Base-by-base conservation (phyloP, 495 filamentous ascomycete genomes). In the Hypoxylon fragiforme region DNA sequence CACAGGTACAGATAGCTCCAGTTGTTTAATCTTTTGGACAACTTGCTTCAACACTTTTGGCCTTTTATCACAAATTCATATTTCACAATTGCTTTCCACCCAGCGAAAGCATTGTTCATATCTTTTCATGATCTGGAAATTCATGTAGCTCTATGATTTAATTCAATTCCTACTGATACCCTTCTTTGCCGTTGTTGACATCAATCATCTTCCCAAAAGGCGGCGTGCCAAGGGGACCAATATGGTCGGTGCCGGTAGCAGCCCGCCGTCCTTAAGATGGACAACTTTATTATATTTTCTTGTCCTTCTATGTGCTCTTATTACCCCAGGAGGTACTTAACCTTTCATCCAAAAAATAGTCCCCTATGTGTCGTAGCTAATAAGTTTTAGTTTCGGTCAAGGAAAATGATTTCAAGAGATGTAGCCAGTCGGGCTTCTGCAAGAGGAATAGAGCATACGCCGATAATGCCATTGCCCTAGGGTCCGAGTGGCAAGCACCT, bases 381-480 rank as follows among this genome's bases (percentile, higher is more conserved):
- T 46, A 49, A 11, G 24, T 37, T 58, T 18, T 66, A 94, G 91
- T 83, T 46, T 73, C 80, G 62, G 95, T 98, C 14, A 97, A 98
- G 73, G 87, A 96, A 60, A 87, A 95, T 60, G 90, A 92, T 62
- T 97, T 97, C 80, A 98, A 97, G 65, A 96, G 85, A 53, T 98
- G 94, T 74, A 73, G 82, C 30, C 94, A 98, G 69, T 91, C 92
- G 0, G 94, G 94, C 48, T 98, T 97, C 77, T 97, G 95, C 72
- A 90, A 88, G 66, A 90, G 94, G 49, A 97, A 96, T 70, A 85
- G 92, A 66, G 88, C 84, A 20, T 89, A 86, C 65, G 95, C 95
- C 53, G 91, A 97, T 67, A 77, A 82, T 44, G 91, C 81, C 46
- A 71, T 81, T 31, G 73, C 81, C 22, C 63, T 78, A 24, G 84